Evolutionary conservation across 257 asterid species (phyloP).

Genomic region (Jasminum sambac): DNA sequence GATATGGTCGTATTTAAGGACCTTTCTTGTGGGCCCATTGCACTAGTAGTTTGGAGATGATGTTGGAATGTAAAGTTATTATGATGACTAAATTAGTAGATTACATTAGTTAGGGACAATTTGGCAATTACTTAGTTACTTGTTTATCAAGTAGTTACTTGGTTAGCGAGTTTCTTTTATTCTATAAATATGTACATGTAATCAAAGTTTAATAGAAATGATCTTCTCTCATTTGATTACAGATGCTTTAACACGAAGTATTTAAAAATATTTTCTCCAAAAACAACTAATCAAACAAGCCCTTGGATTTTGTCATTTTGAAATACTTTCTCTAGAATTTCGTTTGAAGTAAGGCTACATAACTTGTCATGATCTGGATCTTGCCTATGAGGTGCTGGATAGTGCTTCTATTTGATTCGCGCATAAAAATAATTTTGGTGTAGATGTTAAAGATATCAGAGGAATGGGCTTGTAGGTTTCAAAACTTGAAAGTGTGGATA

Average conservation of each 20-base stretch:
- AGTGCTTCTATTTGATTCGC: neutral
- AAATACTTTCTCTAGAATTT: neutral
- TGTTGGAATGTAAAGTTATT: too few relatives aligned
- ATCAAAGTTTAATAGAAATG: too few relatives aligned
- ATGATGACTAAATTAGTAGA: too few relatives aligned
- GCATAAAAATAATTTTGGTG: conserved; percentile 18
- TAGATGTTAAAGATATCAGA: conserved; percentile 85
- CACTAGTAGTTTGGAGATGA: conserved; percentile 20
- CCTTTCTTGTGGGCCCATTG: conserved; percentile 8
- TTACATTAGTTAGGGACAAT: too few relatives aligned
- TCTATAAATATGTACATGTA: too few relatives aligned
- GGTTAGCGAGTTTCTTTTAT: too few relatives aligned
- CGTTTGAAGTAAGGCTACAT: neutral
- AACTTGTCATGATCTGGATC: neutral
- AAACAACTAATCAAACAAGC: neutral
- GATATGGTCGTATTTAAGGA: neutral
- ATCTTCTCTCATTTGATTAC: too few relatives aligned
- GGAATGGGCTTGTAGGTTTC: conserved; percentile 99
- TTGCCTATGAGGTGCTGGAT: neutral
- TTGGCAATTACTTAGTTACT: too few relatives aligned
- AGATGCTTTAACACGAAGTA: conserved; percentile 12
- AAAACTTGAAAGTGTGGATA: conserved; percentile 78
- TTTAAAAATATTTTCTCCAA: conserved; percentile 8
- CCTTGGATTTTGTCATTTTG: neutral
- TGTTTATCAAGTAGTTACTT: too few relatives aligned